Evolutionary conservation across 2,329 filamentous ascomycete species (phyloP).

Genomic region (Alternaria arborescens): DNA sequence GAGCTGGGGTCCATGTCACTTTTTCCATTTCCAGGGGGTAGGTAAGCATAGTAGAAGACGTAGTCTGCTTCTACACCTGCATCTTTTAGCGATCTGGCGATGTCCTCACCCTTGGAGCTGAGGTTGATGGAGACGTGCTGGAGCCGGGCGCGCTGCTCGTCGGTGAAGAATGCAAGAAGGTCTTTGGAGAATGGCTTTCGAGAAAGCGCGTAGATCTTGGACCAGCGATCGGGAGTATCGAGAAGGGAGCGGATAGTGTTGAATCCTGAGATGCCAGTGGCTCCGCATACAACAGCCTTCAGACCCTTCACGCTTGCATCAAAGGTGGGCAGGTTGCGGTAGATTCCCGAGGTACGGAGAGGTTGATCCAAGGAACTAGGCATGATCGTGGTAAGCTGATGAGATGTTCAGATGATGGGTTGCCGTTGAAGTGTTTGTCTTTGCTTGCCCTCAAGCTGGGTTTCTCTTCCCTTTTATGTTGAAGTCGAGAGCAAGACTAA

Average conservation of each 20-base stretch:
- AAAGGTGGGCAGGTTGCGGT: conserved; percentile 23
- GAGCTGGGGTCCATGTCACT: conserved; percentile 14
- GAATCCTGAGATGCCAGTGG: conserved; percentile 24
- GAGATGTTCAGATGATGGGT: not conserved
- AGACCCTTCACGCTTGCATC: conserved; percentile 10
- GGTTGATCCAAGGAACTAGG: conserved; percentile 11
- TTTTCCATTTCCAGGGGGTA: conserved; percentile 14
- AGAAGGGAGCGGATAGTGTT: conserved; percentile 16
- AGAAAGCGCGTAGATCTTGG: conserved; percentile 20
- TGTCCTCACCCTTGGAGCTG: conserved; percentile 6
- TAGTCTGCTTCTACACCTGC: conserved; percentile 7
- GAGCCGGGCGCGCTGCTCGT: conserved; percentile 12
- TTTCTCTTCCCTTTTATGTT: not conserved
- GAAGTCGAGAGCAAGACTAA: not conserved
- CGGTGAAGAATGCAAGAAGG: conserved; percentile 10
- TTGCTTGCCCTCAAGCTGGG: not conserved
- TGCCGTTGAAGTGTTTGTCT: not conserved
- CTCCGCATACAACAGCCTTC: conserved; percentile 22
- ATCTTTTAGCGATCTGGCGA: conserved; percentile 15
- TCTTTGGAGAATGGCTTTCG: conserved; percentile 9
- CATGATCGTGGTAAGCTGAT: conserved; percentile 1
- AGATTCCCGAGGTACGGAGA: conserved; percentile 23
- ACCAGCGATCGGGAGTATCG: conserved; percentile 19
- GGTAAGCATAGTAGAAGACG: conserved; percentile 27
- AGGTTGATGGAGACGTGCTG: conserved; percentile 24